Evolutionary conservation across 371 early-diverging fungal species (phyloP).

Genomic region (Haplosporangium sp.): DNA sequence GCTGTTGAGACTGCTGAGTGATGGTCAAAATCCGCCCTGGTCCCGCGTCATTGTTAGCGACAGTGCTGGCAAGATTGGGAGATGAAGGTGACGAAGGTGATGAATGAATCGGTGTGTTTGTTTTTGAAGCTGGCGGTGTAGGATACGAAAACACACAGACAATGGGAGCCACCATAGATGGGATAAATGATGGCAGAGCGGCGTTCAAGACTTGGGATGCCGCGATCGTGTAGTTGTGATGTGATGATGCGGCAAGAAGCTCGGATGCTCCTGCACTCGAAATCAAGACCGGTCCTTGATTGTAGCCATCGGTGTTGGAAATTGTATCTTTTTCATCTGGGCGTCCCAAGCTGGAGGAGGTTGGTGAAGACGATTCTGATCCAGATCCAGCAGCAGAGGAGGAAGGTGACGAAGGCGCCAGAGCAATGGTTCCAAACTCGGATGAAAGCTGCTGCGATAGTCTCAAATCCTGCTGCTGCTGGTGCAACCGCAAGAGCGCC

Average conservation of each 20-base stretch:
- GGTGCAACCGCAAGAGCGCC: constrained; percentile 2
- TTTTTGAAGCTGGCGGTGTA: constrained; percentile 23
- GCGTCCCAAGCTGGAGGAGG: not conserved
- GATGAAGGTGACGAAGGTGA: constrained; percentile 17
- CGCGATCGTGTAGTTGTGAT: constrained; percentile 29
- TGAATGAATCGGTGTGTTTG: constrained; percentile 14
- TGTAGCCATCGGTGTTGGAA: not conserved
- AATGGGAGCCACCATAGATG: constrained; percentile 51
- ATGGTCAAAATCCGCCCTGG: not conserved
- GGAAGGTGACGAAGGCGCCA: constrained; percentile 17
- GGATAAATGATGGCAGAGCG: constrained; percentile 45
- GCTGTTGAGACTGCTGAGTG: not conserved
- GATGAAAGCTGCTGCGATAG: constrained; percentile 31
- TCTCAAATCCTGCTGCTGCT: constrained; percentile 19
- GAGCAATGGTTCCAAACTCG: constrained; percentile 43
- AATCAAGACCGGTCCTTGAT: constrained; percentile 9
- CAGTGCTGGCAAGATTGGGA: not conserved
- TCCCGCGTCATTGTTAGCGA: too few species aligned
- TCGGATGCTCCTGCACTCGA: constrained; percentile 43
- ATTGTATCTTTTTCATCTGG: not conserved
- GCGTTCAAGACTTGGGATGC: constrained; percentile 37
- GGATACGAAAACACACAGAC: constrained; percentile 53
- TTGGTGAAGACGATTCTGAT: not conserved
- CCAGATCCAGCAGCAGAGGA: not conserved
- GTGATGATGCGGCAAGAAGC: constrained; percentile 34